Conservation (phyloP, 371 early-diverging fungal genomes). For the Vairimorpha ceranae region DNA sequence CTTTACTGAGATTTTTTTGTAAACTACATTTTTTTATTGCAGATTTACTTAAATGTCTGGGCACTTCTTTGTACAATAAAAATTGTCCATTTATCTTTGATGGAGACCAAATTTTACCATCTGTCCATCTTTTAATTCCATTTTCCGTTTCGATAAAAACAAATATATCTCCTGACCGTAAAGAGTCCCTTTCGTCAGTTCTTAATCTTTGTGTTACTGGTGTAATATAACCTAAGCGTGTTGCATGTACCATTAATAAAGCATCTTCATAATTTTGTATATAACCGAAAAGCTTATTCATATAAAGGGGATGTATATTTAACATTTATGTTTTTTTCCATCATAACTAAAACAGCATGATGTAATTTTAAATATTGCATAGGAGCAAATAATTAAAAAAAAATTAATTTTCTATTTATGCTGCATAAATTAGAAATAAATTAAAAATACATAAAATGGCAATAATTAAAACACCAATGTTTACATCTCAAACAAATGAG, state of each 20-base stretch:
- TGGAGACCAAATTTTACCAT: slow-evolving; percentile 63
- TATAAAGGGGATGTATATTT: not conserved
- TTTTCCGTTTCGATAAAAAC: slow-evolving; percentile 59
- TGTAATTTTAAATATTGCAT: slow-evolving; percentile 6
- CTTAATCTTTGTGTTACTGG: slow-evolving; percentile 47
- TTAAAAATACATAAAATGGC: too few relatives aligned
- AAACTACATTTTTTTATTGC: slow-evolving; percentile 43
- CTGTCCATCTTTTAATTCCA: slow-evolving; percentile 64
- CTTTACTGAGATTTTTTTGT: slow-evolving; percentile 8
- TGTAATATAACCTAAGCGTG: slow-evolving; percentile 46
- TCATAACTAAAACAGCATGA: not conserved
- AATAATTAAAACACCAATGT: too few relatives aligned
- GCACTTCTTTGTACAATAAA: slow-evolving; percentile 63
- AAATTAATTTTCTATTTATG: too few relatives aligned
- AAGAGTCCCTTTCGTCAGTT: slow-evolving; percentile 45
- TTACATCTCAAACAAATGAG: too few relatives aligned
- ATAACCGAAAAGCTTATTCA: slow-evolving; percentile 51
- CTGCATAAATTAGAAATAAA: too few relatives aligned
- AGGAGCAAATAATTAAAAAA: too few relatives aligned
- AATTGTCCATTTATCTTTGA: slow-evolving; percentile 63
- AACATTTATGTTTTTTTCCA: slow-evolving; percentile 5
- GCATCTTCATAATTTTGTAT: slow-evolving; percentile 56
- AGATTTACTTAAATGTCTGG: slow-evolving; percentile 49
- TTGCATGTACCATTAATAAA: slow-evolving; percentile 48
- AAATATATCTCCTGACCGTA: slow-evolving; percentile 58